A percentile compares a stretch with the other conserved stretches of the same genome.
Conservation (phyloP, 2,329 filamentous ascomycete species). For the Ophiosphaerella korrae region DNA sequence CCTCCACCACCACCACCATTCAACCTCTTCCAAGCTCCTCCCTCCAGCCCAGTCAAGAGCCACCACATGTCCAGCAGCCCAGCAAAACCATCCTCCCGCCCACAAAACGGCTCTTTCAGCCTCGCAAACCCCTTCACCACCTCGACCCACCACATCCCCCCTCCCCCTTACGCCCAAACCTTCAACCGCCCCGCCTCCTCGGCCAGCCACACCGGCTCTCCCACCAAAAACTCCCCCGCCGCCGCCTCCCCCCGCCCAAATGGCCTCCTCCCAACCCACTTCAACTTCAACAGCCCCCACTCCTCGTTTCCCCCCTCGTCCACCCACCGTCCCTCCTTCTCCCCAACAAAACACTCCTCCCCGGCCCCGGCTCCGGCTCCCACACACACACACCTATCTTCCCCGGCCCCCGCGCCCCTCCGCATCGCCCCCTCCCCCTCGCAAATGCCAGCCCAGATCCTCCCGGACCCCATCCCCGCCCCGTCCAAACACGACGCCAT, state of each 20-base stretch:
- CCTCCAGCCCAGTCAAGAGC: conserved; percentile 36
- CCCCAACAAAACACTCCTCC: conserved; percentile 47
- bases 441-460: conserved; percentile 40
- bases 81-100: conserved; percentile 14
- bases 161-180: conserved; percentile 28
- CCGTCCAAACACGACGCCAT: conserved; percentile 54
- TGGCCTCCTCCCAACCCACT: conserved; percentile 34
- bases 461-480: conserved; percentile 47
- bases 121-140: conserved; percentile 30
- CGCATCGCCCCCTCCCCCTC: conserved; percentile 36
- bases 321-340: conserved; percentile 41
- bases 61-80: conserved; percentile 18
- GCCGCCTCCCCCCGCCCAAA: conserved; percentile 44
- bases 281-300: conserved; percentile 51
- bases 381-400: conserved; percentile 27
- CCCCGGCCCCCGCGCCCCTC: conserved; percentile 31
- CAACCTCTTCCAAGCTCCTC: conserved; percentile 27
- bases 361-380: too few species aligned
- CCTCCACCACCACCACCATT: conserved; percentile 44
- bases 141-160: conserved; percentile 17
- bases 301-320: conserved; percentile 52
- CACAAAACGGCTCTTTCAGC: conserved; percentile 36
- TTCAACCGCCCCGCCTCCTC: conserved; percentile 41
- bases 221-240: conserved; percentile 43
- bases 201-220: conserved; percentile 34